Base-by-base conservation (phyloP, 345 rosid genomes). In the Limnanthes douglasii region DNA sequence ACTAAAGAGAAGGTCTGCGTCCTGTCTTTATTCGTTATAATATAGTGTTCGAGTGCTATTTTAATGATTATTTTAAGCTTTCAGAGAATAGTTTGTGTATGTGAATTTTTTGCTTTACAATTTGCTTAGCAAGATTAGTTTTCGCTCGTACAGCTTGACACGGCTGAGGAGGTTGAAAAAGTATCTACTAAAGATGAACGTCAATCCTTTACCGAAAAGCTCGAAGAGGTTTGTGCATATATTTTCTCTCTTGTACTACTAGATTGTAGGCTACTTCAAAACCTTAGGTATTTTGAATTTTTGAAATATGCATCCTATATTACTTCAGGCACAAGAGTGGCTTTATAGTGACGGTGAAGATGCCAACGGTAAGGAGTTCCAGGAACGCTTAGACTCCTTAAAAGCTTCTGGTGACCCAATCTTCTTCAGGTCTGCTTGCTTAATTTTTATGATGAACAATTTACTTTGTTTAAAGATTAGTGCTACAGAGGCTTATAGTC, bases 291-390 rank as follows among this genome's bases (percentile, higher is more conserved):
- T 18, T 8, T 32, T 12, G 15, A 11, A 40, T 10, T 37, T 51
- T 34, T 31, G 43, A 36, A 18, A 10, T 18, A 7, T 42, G 24
- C 10, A 12, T 53, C 11, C n/a, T 47, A 18, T 45, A 16, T 37
- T 49, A 8, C 39, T 60, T 48, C 63, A 85, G 99, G 94, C 65
- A 49, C 94, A 92, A 70, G 96, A 92, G 10, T 92, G 99, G 99
- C 72, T 92, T 22, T 92, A 92, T 45, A 81, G 71, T 46, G 99
- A 92, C 13, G 99, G 96, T 10, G 99, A 78, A 41, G 96, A 92
- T 72, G 93, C 93, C 36, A 59, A 68, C 23, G 96, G 90, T 16
- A 41, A 60, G 11, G 75, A 75, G 73, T 92, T 78, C 44, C 61
- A 73, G 56, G 68, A 71, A 23, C 68, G 51, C 34, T 67, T 92